Evolutionary conservation across 306 rosid genomes (phyloP).

Genomic region (Vigna radiata): DNA sequence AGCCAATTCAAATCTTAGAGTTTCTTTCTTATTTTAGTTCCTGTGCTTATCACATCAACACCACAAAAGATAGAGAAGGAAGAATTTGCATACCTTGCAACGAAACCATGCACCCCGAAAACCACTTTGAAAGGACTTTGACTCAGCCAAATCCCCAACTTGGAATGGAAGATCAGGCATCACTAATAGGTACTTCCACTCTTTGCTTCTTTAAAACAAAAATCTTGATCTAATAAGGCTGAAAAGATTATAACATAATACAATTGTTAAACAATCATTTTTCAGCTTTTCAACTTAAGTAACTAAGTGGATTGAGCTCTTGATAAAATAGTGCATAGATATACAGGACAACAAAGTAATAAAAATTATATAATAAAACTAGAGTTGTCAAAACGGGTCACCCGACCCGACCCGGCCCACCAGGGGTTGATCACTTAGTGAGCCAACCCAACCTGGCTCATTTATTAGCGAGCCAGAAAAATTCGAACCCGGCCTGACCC

Average conservation of each 20-base stretch:
- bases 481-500: too few relatives aligned
- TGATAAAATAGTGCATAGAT: background rate
- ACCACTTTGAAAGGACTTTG: constrained; percentile 59
- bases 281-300: background rate
- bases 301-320: background rate
- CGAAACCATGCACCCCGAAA: constrained; percentile 93
- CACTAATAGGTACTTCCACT: background rate
- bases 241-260: constrained; percentile 1
- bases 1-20: background rate
- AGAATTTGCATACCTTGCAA: constrained; percentile 65
- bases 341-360: background rate
- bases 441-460: too few relatives aligned
- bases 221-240: constrained; percentile 9
- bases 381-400: too few relatives aligned
- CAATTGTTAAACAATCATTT: constrained; percentile 13
- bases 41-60: background rate
- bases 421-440: too few relatives aligned
- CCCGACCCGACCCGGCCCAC: too few relatives aligned
- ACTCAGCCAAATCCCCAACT: constrained; percentile 65
- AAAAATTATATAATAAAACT: background rate
- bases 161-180: constrained; percentile 59
- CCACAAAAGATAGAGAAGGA: background rate
- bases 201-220: background rate
- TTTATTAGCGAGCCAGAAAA: too few relatives aligned
- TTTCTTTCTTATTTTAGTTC: background rate